Conservation (phyloP, 164 flowering plant species). For the Magnolia changhungtana region DNA sequence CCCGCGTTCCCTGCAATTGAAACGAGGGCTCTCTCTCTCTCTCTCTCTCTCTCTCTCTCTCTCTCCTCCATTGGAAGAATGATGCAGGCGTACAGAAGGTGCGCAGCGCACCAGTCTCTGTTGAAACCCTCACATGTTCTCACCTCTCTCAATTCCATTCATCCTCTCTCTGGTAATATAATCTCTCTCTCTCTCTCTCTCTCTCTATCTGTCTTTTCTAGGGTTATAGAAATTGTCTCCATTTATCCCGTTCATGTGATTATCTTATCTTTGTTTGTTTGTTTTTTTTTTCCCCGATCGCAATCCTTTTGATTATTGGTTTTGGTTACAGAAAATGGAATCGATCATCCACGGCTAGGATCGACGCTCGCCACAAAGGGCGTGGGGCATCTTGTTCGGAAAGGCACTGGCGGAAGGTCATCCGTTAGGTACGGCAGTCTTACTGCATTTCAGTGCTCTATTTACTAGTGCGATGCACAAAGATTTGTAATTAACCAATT, state of each 20-base stretch:
- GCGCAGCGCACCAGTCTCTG: not conserved
- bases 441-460: not conserved
- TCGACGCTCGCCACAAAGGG: conserved; percentile 67
- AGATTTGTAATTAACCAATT: no score
- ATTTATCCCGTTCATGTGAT: not conserved
- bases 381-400: conserved; percentile 71
- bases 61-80: not conserved
- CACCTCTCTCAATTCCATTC: not conserved
- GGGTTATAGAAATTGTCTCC: not conserved
- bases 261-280: not conserved
- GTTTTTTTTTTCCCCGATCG: not conserved
- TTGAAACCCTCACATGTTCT: not conserved
- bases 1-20: not conserved
- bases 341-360: conserved; percentile 51
- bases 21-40: not conserved
- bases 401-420: conserved; percentile 99
- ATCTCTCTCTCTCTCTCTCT: not conserved
- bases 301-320: not conserved
- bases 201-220: not conserved
- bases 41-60: not conserved
- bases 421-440: conserved; percentile 71
- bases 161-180: conserved; percentile 4
- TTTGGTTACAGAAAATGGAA: conserved; percentile 49
- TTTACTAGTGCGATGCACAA: no score
- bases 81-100: conserved; percentile 15